Evolutionary conservation across 768 basidiomycete genomes (phyloP), one percentile per base, ranked within the genome.

Genomic region (Mycena crocata): DNA sequence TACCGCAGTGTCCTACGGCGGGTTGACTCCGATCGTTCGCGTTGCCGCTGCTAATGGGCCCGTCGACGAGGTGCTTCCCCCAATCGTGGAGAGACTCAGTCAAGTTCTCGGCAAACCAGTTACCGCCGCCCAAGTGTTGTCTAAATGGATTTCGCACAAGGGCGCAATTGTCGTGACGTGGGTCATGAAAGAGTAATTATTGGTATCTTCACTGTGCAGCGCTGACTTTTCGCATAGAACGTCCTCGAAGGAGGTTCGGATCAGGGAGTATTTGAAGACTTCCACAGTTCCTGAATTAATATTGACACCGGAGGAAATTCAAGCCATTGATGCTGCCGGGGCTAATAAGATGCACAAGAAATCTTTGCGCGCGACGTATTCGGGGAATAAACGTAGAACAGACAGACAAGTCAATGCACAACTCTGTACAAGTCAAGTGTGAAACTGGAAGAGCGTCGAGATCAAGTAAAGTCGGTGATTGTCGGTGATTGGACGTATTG

Each of bases 101-200:
- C 84, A 82, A 62, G 75, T 75, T n/a, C 70, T 73, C 9, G 82
- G 81, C 10, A 73, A 73, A 57, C 74, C 82, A 24, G 83, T 86
- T 17, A 84, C 88, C 6, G 76, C 85, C 1, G 87, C 86, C 19
- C 92, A 93, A 73, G 87, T 93, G 31, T 77, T 93, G 57, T 83
- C 85, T 59, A 87, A 89, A 57, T 93, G 92, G 92, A 79, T 89
- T 13, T 79, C 83, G 56, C 82, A 86, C 64, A 92, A 92, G 73
- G 87, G 84, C 52, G 83, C 82, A n/a, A 80, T 90, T 40, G 84
- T 90, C 37, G 86, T 92, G 59, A 92, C 90, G 89, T 89, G 74
- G 73, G 85, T 70, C 48, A 44, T 65, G 60, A 17, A 57, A 59
- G 50, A 73, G 44, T 28, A 49, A 37, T 61, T 44, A 31, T 24